Conservation (phyloP, 2,329 filamentous ascomycete genomes). For the Pyrenophora teres region DNA sequence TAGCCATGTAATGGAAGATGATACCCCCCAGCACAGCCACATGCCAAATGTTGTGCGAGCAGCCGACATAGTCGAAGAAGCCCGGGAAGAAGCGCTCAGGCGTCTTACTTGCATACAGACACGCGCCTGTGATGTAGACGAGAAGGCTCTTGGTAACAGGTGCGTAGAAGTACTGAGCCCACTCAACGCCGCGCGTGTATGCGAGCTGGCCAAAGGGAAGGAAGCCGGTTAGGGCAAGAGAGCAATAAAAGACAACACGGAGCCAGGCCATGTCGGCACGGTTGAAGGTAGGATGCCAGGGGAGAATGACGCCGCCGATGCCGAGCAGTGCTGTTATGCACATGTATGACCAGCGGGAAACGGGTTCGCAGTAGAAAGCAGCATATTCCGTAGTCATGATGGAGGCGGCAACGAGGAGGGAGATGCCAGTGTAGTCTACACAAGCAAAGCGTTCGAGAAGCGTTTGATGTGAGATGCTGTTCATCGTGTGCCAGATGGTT, state of each 20-base stretch:
- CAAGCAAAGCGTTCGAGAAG: slow-evolving; percentile 95
- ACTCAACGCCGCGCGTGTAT: slow-evolving; percentile 74
- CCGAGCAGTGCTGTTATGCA: slow-evolving; percentile 78
- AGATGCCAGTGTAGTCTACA: slow-evolving; percentile 98
- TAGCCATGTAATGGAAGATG: slow-evolving; percentile 93
- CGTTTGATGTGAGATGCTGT: slow-evolving; percentile 86
- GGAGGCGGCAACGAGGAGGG: slow-evolving; percentile 87
- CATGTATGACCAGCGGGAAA: slow-evolving; percentile 87
- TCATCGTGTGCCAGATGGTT: slow-evolving; percentile 98
- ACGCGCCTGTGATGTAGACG: slow-evolving; percentile 84
- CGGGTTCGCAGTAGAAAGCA: slow-evolving; percentile 95
- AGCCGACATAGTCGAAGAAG: slow-evolving; percentile 92
- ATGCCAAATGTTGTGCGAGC: slow-evolving; percentile 98
- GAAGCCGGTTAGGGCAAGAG: slow-evolving; percentile 85
- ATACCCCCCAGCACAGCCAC: slow-evolving; percentile 92
- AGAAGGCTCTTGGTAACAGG: slow-evolving; percentile 81
- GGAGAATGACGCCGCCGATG: slow-evolving; percentile 83
- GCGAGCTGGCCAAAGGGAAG: slow-evolving; percentile 85
- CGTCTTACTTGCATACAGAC: slow-evolving; percentile 87
- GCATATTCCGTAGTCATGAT: slow-evolving; percentile 99
- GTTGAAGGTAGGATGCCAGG: slow-evolving; percentile 97
- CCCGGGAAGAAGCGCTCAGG: slow-evolving; percentile 93
- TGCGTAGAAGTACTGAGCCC: slow-evolving; percentile 88
- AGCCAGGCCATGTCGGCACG: slow-evolving; percentile 89
- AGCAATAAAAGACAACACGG: slow-evolving; percentile 88